These are phyloP conservation scores for Globisporangium emineosum DNA, from an alignment of 352 stramenopile species.

Conservation along the genomic window DNA sequence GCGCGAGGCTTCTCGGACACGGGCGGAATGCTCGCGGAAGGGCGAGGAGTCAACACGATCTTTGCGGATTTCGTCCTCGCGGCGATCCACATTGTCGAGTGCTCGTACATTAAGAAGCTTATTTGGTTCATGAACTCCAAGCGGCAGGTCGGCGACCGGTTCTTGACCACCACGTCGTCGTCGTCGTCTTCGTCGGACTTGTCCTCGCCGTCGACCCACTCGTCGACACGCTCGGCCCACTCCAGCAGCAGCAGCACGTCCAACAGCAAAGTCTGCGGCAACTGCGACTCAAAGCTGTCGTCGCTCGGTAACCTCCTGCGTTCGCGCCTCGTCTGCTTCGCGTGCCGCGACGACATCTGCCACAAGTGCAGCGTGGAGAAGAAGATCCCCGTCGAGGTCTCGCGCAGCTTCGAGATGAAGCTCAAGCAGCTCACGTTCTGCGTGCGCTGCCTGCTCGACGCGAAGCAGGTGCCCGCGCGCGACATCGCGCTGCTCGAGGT, in stretches of 20 bases:
- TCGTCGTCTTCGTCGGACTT: background rate
- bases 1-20: constrained; percentile 1
- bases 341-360: constrained; percentile 9
- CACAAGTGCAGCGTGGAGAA: constrained; percentile 18
- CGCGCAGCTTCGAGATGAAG: background rate
- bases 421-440: constrained; percentile 14
- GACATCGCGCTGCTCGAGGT: constrained; percentile 1
- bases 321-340: background rate
- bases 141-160: background rate
- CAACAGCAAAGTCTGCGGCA: background rate
- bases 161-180: background rate
- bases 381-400: constrained; percentile 10
- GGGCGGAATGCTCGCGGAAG: background rate
- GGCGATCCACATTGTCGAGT: constrained; percentile 8
- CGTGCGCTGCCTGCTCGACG: constrained; percentile 12
- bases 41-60: background rate
- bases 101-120: constrained; percentile 11
- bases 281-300: background rate
- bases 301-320: background rate
- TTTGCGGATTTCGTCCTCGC: constrained; percentile 6
- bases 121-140: constrained; percentile 9
- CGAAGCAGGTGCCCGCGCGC: constrained; percentile 12
- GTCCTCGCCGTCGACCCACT: constrained; percentile 9
- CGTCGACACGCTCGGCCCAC: constrained; percentile 16
- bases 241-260: background rate